Evolutionary conservation across 768 basidiomycete genomes (phyloP).

Genomic region (Kwoniella sp.): DNA sequence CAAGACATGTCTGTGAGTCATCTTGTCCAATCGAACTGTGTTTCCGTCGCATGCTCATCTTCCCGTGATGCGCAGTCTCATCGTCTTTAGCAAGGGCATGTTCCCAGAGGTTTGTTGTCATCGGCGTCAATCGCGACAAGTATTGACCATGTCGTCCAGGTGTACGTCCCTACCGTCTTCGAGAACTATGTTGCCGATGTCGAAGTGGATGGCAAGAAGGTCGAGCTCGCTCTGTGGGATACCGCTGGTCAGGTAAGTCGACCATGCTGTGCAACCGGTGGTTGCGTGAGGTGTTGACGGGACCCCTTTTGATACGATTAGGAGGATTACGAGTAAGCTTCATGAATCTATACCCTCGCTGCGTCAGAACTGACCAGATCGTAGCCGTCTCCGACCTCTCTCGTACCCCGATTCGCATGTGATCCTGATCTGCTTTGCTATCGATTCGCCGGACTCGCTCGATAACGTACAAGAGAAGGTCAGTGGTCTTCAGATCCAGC

Average conservation of each 20-base stretch:
- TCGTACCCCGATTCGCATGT: slow-evolving; percentile 99
- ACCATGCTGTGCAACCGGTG: slow-evolving; percentile 2
- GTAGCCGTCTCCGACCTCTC: slow-evolving; percentile 79
- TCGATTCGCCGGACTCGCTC: slow-evolving; percentile 95
- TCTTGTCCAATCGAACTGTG: not conserved
- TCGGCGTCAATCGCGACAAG: not conserved
- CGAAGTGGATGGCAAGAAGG: slow-evolving; percentile 96
- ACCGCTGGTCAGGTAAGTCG: slow-evolving; percentile 76
- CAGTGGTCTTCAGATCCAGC: slow-evolving; percentile 37
- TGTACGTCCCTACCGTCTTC: slow-evolving; percentile 98
- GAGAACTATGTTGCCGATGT: slow-evolving; percentile 99
- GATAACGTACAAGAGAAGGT: slow-evolving; percentile 99
- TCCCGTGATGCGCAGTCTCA: slow-evolving; percentile 22
- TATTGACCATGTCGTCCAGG: slow-evolving; percentile 55
- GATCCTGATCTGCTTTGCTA: slow-evolving; percentile 97
- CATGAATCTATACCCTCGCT: not conserved
- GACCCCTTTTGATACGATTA: not conserved
- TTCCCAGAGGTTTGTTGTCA: slow-evolving; percentile 45
- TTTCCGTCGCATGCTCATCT: slow-evolving; percentile 2
- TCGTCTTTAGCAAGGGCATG: slow-evolving; percentile 47
- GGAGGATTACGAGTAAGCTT: slow-evolving; percentile 77
- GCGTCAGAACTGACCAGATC: not conserved
- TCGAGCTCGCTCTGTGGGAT: slow-evolving; percentile 99
- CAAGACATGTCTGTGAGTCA: slow-evolving; percentile 56
- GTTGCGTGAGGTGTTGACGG: no score